A percentile compares a stretch with the other conserved stretches of the same genome.
Evolutionary conservation across 441 rosid genomes (phyloP).

Genomic region (Jatropha podagrica): DNA sequence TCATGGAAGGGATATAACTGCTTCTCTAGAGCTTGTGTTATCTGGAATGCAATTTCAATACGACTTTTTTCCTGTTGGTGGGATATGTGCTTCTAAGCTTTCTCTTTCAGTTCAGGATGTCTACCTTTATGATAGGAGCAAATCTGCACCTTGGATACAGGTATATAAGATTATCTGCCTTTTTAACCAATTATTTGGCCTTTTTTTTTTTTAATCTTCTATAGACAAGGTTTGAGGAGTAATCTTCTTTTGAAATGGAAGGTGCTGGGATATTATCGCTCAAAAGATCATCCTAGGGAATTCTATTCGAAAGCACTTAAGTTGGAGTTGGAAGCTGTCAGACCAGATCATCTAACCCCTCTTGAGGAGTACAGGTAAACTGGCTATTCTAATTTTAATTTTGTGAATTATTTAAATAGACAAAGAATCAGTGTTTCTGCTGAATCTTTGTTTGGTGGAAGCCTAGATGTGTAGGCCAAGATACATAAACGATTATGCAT

Average conservation of each 20-base stretch:
- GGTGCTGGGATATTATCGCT: conserved; percentile 79
- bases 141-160: conserved; percentile 80
- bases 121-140: conserved; percentile 72
- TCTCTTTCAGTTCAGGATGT: conserved; percentile 74
- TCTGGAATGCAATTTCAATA: conserved; percentile 66
- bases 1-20: conserved; percentile 56
- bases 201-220: conserved; percentile 6
- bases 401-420: neutral
- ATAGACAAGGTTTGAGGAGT: conserved; percentile 23
- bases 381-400: conserved; percentile 18
- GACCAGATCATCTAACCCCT: conserved; percentile 87
- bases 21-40: conserved; percentile 70
- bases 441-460: neutral
- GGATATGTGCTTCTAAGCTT: conserved; percentile 63
- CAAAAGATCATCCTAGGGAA: conserved; percentile 92
- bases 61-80: conserved; percentile 65
- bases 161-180: conserved; percentile 43
- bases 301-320: conserved; percentile 82
- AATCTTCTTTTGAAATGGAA: conserved; percentile 35
- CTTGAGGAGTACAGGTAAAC: conserved; percentile 94
- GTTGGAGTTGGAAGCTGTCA: conserved; percentile 84
- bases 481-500: neutral
- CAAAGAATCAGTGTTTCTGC: neutral
- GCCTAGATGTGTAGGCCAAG: neutral
- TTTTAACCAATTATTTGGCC: conserved; percentile 1